Evolutionary conservation across 2,329 filamentous ascomycete genomes (phyloP).

Genomic region (Arthrinium phaeospermum): DNA sequence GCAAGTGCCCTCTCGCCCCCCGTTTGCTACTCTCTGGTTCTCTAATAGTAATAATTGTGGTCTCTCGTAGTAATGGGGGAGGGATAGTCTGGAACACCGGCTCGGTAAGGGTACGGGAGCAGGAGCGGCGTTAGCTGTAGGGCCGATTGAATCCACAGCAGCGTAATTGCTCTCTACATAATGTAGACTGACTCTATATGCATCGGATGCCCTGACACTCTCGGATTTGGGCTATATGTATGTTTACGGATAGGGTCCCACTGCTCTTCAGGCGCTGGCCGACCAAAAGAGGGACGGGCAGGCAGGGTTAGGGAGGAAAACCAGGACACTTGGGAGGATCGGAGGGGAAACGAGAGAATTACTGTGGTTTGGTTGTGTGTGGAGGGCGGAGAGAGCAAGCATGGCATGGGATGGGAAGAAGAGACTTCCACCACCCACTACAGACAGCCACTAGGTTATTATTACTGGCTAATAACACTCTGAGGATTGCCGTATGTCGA

Average conservation of each 20-base stretch:
- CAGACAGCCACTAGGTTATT: constrained; percentile 14
- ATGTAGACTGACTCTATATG: constrained; percentile 13
- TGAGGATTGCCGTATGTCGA: constrained; percentile 6
- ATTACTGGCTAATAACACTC: background rate
- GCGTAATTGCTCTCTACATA: constrained; percentile 17
- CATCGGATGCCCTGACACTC: constrained; percentile 8
- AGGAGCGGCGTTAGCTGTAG: constrained; percentile 19
- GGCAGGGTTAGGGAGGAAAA: background rate
- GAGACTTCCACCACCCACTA: constrained; percentile 8
- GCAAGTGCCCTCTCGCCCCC: constrained; percentile 6
- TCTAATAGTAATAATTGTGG: constrained; percentile 17
- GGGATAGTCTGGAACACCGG: constrained; percentile 16
- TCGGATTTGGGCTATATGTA: constrained; percentile 1
- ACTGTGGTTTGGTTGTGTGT: constrained; percentile 6
- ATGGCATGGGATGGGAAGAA: constrained; percentile 11
- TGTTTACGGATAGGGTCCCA: constrained; percentile 6
- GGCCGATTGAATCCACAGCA: constrained; percentile 22
- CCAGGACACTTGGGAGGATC: background rate
- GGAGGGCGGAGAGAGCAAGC: background rate
- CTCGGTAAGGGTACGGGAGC: constrained; percentile 17
- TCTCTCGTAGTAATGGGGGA: constrained; percentile 11
- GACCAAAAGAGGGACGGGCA: constrained; percentile 8
- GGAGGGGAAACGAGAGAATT: constrained; percentile 15
- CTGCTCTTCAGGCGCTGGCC: constrained; percentile 11
- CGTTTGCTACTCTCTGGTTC: constrained; percentile 10